Evolutionary conservation across 139 green algal genomes (phyloP), one percentile per base, ranked within the genome.

Genomic region (Astrephomene gubernaculifera): DNA sequence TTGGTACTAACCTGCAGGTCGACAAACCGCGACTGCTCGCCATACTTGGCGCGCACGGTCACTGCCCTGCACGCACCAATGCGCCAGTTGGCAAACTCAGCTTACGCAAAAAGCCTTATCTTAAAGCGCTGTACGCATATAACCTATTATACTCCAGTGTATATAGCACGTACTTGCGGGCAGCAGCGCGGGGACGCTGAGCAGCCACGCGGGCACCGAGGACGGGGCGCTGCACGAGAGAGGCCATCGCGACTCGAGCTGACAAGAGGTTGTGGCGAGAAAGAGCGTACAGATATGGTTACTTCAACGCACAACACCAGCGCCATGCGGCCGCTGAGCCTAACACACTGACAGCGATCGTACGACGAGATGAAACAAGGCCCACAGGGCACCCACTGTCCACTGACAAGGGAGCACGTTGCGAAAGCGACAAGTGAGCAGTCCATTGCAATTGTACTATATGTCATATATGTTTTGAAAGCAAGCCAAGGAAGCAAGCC

Each of bases 21-120:
- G 82, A 98, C 97, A 91, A 95, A 98, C 41, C 94, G 90, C 90
- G 88, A 93, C 69, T 96, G 89, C 76, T 97, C 90, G 87, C 95
- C 96, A 87, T 98, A 98, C 90, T 96, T 96, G 73, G 95, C 95
- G 22, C 54, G 60, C 10, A 95, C 91, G 45, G 78, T 75, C 38
- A 91, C 90, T 7, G 80, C 81, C 85, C 91, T 96, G 94, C 87
- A 88, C 8, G 19, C 63, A 41, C n/a, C n/a, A n/a, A n/a, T n/a
- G n/a, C n/a, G n/a, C n/a, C n/a, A n/a, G n/a, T n/a, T n/a, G n/a
- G n/a, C n/a, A n/a, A n/a, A n/a, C n/a, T n/a, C n/a, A n/a, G n/a
- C n/a, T n/a, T n/a, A n/a, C n/a, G n/a, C n/a, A n/a, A 25, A 43
- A 71, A 43, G 29, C 64, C 5, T 71, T 12, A 31, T 17, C 27